Percentiles rank a stretch among this genome's conserved stretches.
Conservation (phyloP, 2,329 filamentous ascomycete genomes). For the Stylonectria norvegica region DNA sequence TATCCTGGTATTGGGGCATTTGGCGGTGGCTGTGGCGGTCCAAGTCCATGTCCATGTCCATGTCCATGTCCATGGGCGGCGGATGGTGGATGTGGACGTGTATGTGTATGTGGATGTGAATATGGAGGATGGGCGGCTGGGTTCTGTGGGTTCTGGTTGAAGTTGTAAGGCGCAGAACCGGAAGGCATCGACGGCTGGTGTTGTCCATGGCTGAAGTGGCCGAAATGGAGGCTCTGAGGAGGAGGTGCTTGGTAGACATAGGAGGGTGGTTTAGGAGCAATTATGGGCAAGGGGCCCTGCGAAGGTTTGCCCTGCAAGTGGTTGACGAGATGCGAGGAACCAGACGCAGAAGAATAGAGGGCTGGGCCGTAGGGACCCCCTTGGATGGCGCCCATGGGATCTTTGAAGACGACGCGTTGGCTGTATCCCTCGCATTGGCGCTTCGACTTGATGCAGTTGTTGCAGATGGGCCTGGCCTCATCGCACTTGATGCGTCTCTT, state of each 20-base stretch:
- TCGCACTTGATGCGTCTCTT: slow-evolving; percentile 96
- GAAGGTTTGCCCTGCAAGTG: slow-evolving; percentile 36
- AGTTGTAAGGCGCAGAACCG: slow-evolving; percentile 20
- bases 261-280: slow-evolving; percentile 50
- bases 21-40: slow-evolving; percentile 11
- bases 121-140: slow-evolving; percentile 14
- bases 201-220: slow-evolving; percentile 13
- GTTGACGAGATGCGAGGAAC: slow-evolving; percentile 30
- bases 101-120: too few species aligned
- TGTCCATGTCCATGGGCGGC: too few species aligned
- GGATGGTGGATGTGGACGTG: too few species aligned
- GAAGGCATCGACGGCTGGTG: slow-evolving; percentile 13
- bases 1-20: too few species aligned
- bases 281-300: slow-evolving; percentile 38
- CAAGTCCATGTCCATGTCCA: slow-evolving; percentile 12
- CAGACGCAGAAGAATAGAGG: slow-evolving; percentile 42
- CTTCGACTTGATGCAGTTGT: slow-evolving; percentile 84
- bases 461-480: slow-evolving; percentile 78
- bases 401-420: slow-evolving; percentile 76
- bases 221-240: slow-evolving; percentile 10
- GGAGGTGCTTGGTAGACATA: slow-evolving; percentile 29
- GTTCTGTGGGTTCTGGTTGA: slow-evolving; percentile 12
- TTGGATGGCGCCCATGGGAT: slow-evolving; percentile 50
- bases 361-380: slow-evolving; percentile 40
- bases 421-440: slow-evolving; percentile 81